Percentiles rank a stretch among this genome's conserved stretches.
Evolutionary conservation across 2,329 filamentous ascomycete species (phyloP).

Genomic region (Onygenales sp.): DNA sequence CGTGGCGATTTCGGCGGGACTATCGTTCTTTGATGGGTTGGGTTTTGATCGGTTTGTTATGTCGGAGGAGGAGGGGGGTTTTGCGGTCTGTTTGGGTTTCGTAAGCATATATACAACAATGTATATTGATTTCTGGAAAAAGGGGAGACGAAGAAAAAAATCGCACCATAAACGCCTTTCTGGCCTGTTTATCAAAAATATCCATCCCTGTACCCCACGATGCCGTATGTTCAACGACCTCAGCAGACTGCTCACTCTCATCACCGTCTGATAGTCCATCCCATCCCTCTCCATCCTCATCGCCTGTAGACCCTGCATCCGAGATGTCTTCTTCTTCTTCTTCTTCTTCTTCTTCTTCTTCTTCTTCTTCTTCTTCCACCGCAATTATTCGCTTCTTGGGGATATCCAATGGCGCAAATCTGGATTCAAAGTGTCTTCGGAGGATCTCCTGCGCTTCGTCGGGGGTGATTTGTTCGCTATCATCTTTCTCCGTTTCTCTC

Average conservation of each 20-base stretch:
- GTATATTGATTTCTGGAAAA: background rate
- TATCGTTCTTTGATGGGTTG: slow-evolving; percentile 43
- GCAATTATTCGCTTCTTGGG: slow-evolving; percentile 13
- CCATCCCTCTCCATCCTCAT: slow-evolving; percentile 40
- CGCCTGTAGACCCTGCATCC: slow-evolving; percentile 2
- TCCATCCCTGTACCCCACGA: slow-evolving; percentile 33
- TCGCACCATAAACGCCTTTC: slow-evolving; percentile 68
- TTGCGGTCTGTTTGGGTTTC: slow-evolving; percentile 25
- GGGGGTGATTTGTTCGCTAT: slow-evolving; percentile 17
- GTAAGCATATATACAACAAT: background rate
- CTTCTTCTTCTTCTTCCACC: slow-evolving; percentile 12
- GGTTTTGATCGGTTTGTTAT: slow-evolving; percentile 11
- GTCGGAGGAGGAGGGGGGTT: slow-evolving; percentile 36
- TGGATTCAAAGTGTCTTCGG: slow-evolving; percentile 74
- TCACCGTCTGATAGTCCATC: slow-evolving; percentile 45
- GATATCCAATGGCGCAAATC: slow-evolving; percentile 64
- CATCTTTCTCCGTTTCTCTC: slow-evolving; percentile 14
- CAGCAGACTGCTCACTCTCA: slow-evolving; percentile 31
- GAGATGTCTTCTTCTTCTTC: slow-evolving; percentile 10
- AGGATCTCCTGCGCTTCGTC: slow-evolving; percentile 65
- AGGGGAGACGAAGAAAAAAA: background rate
- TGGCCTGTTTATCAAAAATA: slow-evolving; percentile 55
- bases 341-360: slow-evolving; percentile 13
- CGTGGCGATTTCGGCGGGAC: slow-evolving; percentile 56
- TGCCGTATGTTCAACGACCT: slow-evolving; percentile 54